Percentiles rank a stretch among this genome's conserved stretches.
Conservation (phyloP, 345 rosid genomes). For the Hevea brasiliensis region DNA sequence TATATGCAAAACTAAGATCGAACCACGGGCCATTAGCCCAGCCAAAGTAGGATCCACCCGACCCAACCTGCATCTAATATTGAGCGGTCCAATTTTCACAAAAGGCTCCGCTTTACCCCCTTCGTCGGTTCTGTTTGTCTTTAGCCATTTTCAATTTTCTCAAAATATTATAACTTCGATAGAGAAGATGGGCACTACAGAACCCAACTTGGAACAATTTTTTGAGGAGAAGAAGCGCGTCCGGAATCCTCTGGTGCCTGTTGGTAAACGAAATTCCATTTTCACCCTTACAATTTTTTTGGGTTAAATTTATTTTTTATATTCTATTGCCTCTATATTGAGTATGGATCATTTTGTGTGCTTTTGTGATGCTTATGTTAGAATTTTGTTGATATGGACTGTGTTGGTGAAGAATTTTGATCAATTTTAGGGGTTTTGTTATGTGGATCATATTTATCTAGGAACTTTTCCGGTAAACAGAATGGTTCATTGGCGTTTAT, state of each 20-base stretch:
- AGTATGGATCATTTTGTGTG: neutral
- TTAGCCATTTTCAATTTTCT: neutral
- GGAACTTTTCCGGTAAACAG: neutral
- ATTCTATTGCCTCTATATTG: too few species aligned
- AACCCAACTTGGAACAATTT: conserved; percentile 59
- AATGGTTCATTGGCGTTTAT: neutral
- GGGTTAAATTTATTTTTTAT: neutral
- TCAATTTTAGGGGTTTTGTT: neutral
- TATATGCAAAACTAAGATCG: too few species aligned
- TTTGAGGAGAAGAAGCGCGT: conserved; percentile 58
- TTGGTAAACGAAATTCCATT: conserved; percentile 41
- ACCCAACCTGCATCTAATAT: too few species aligned
- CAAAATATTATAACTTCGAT: neutral
- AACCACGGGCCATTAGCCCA: too few species aligned
- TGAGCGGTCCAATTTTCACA: too few species aligned
- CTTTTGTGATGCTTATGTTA: neutral
- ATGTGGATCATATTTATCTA: neutral
- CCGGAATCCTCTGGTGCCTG: conserved; percentile 72
- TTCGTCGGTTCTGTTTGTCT: too few species aligned
- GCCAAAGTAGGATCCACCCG: too few species aligned
- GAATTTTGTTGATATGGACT: neutral
- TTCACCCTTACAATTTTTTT: neutral
- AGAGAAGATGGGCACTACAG: conserved; percentile 44
- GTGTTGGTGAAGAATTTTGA: neutral
- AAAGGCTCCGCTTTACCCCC: too few species aligned